Percentiles rank a stretch among this genome's conserved stretches.
Evolutionary conservation across 2,329 filamentous ascomycete genomes (phyloP).

Genomic region (Lasiodiplodia gonubiensis): DNA sequence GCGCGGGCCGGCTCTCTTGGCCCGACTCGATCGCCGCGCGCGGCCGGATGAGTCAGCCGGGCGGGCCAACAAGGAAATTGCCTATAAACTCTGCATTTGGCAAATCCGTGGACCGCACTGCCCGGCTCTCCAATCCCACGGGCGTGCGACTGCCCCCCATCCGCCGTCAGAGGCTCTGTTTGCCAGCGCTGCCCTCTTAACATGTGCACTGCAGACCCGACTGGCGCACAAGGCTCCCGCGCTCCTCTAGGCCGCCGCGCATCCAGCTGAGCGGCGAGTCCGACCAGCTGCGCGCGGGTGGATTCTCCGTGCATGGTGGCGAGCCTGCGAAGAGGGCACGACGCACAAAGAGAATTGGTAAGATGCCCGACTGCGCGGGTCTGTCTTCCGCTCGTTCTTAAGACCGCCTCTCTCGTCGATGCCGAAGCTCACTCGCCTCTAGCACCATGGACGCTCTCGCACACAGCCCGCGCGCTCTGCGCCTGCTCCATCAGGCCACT

Average conservation of each 20-base stretch:
- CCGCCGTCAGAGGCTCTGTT: conserved; percentile 1
- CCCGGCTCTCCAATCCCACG: conserved; percentile 16
- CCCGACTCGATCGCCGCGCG: background rate
- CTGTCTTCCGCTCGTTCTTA: conserved; percentile 4
- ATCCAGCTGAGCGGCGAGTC: conserved; percentile 20
- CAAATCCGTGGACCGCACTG: conserved; percentile 10
- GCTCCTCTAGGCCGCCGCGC: conserved; percentile 3
- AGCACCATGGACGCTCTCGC: conserved; percentile 25
- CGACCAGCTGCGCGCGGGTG: conserved; percentile 7
- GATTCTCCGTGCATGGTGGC: conserved; percentile 14
- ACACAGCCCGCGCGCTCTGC: conserved; percentile 14
- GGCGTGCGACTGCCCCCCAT: conserved; percentile 15
- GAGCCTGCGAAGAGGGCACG: conserved; percentile 10
- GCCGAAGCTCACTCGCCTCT: conserved; percentile 19
- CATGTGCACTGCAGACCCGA: conserved; percentile 14
- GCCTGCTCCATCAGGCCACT: conserved; percentile 15
- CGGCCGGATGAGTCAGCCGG: conserved; percentile 14
- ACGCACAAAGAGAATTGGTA: conserved; percentile 22
- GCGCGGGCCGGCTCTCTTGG: background rate
- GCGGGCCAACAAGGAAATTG: conserved; percentile 10
- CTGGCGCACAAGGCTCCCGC: conserved; percentile 9
- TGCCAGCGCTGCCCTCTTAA: conserved; percentile 7
- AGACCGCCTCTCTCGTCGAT: background rate
- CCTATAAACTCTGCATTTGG: conserved; percentile 22
- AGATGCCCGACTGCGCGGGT: conserved; percentile 21